Conservation (phyloP, 2,329 filamentous ascomycete genomes). For the Dactylellina parvicollis region DNA sequence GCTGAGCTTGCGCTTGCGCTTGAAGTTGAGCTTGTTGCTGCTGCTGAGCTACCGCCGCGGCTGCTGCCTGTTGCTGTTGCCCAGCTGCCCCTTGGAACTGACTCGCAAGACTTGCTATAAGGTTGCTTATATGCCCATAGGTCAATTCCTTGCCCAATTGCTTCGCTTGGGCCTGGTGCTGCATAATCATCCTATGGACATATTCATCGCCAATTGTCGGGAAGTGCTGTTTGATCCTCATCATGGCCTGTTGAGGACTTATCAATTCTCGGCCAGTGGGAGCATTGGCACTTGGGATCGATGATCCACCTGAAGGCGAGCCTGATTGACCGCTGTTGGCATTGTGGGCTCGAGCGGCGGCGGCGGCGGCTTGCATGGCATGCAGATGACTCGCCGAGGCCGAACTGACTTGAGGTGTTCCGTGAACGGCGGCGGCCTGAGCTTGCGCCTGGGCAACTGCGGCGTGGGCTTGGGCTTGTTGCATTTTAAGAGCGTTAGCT, state of each 20-base stretch:
- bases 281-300: background rate
- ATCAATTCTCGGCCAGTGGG: slow-evolving; percentile 10
- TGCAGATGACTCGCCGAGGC: slow-evolving; percentile 29
- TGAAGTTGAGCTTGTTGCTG: slow-evolving; percentile 32
- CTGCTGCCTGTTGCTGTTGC: background rate
- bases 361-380: slow-evolving; percentile 45
- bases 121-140: slow-evolving; percentile 42
- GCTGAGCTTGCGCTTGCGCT: slow-evolving; percentile 23
- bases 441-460: slow-evolving; percentile 17
- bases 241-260: slow-evolving; percentile 41
- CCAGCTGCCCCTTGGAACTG: slow-evolving; percentile 31
- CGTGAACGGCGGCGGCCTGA: slow-evolving; percentile 14
- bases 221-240: slow-evolving; percentile 49
- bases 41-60: background rate
- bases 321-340: slow-evolving; percentile 9
- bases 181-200: slow-evolving; percentile 42
- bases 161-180: slow-evolving; percentile 51
- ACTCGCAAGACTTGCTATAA: slow-evolving; percentile 32
- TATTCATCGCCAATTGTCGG: slow-evolving; percentile 51
- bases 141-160: slow-evolving; percentile 39
- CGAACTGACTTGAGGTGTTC: slow-evolving; percentile 10
- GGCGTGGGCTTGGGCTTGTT: slow-evolving; percentile 31
- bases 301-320: background rate
- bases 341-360: slow-evolving; percentile 46
- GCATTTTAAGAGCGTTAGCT: slow-evolving; percentile 38